Evolutionary conservation across 176 grass and related monocot species (phyloP).

Genomic region (Ananas comosus): DNA sequence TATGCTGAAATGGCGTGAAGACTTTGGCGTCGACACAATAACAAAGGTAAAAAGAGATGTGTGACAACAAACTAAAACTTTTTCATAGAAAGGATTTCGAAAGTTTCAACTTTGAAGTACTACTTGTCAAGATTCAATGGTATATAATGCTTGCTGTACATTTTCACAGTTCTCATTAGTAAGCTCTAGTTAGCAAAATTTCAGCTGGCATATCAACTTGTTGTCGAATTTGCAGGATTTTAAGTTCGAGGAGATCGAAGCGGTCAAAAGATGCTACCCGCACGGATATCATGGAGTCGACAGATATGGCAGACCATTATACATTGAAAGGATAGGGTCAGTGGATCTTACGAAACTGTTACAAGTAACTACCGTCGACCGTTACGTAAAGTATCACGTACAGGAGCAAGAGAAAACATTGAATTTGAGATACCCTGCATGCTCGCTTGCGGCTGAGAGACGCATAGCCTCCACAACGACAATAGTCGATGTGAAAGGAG

Average conservation of each 20-base stretch:
- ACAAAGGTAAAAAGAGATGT: conserved; percentile 31
- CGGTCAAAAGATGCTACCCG: conserved; percentile 78
- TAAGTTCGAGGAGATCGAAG: conserved; percentile 73
- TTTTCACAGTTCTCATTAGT: not conserved
- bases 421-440: conserved; percentile 69
- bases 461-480: conserved; percentile 71
- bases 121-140: too few species aligned
- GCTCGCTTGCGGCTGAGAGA: conserved; percentile 70
- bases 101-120: too few species aligned
- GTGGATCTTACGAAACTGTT: conserved; percentile 57
- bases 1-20: conserved; percentile 97
- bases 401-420: conserved; percentile 88
- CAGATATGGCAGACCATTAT: conserved; percentile 71
- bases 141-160: too few species aligned
- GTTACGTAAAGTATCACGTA: conserved; percentile 89
- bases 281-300: conserved; percentile 96
- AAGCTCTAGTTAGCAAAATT: conserved; percentile 6
- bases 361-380: conserved; percentile 54
- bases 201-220: not conserved
- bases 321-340: conserved; percentile 76
- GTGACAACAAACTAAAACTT: not conserved
- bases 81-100: too few species aligned
- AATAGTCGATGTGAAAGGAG: conserved; percentile 80
- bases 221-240: conserved; percentile 44
- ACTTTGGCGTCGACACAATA: conserved; percentile 56